Evolutionary conservation across 1,284 basidiomycete species (phyloP).

Genomic region (Rhodotorula sp.): DNA sequence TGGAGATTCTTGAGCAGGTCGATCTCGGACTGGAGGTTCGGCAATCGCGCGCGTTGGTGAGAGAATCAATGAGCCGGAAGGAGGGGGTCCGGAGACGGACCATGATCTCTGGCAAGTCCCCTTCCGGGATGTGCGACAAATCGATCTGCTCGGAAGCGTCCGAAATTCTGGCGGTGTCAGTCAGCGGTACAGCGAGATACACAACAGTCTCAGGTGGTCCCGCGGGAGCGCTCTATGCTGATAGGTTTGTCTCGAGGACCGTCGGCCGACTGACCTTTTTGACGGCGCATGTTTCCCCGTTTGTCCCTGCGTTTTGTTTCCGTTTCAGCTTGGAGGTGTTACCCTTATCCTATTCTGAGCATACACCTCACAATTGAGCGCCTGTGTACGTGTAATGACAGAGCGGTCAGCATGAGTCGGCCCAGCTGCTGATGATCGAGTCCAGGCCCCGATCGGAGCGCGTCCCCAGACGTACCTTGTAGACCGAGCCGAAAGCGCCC

Average conservation of each 20-base stretch:
- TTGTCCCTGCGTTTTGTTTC: constrained; percentile 19
- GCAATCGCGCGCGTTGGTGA: background rate
- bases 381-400: no score
- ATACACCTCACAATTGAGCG: constrained; percentile 69
- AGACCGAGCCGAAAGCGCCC: constrained; percentile 43
- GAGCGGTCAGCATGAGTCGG: no score
- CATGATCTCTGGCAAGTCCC: constrained; percentile 95
- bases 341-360: no score
- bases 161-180: no score
- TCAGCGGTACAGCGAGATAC: no score
- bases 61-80: background rate
- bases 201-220: no score
- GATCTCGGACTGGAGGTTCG: constrained; percentile 74
- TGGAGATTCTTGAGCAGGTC: constrained; percentile 95
- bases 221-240: no score
- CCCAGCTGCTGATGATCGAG: no score
- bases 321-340: background rate
- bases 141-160: constrained; percentile 52
- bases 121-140: constrained; percentile 85
- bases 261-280: constrained; percentile 32
- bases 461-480: constrained; percentile 23
- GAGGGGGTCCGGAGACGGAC: constrained; percentile 54
- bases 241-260: no score
- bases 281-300: constrained; percentile 48
- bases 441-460: background rate